Conservation (phyloP, 768 basidiomycete genomes). For the Lactifluus pinguis region DNA sequence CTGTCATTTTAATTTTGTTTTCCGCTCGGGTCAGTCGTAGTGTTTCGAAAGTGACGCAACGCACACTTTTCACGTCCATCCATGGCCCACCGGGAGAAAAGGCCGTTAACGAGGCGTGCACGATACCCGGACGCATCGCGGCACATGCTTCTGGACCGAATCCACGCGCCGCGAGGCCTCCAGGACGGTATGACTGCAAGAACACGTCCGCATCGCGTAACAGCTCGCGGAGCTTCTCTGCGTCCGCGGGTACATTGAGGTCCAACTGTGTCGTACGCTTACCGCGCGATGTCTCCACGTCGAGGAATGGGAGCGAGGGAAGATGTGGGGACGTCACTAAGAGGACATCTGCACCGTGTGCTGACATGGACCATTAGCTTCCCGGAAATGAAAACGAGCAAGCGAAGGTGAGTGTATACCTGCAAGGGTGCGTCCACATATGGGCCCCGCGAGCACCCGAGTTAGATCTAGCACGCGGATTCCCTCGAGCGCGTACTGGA, state of each 20-base stretch:
- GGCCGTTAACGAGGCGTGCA: conserved; percentile 45
- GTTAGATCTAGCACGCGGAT: conserved; percentile 51
- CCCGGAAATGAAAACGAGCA: too few species aligned
- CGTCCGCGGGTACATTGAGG: conserved; percentile 29
- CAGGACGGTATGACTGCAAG: conserved; percentile 52
- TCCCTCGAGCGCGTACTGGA: conserved; percentile 34
- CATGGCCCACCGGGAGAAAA: conserved; percentile 54
- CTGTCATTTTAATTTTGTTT: conserved; percentile 24
- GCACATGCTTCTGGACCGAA: conserved; percentile 38
- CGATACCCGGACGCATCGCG: conserved; percentile 34
- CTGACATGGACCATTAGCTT: conserved; percentile 22
- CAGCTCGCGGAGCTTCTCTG: conserved; percentile 29
- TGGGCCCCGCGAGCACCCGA: conserved; percentile 49
- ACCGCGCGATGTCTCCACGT: conserved; percentile 51
- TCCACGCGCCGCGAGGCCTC: conserved; percentile 38
- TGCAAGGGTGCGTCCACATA: conserved; percentile 48
- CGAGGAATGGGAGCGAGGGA: conserved; percentile 41
- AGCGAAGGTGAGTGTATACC: conserved; percentile 27
- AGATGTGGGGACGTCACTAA: conserved; percentile 46
- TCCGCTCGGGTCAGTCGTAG: background rate
- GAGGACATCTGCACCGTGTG: conserved; percentile 50
- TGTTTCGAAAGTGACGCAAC: conserved; percentile 4
- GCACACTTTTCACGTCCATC: conserved; percentile 43
- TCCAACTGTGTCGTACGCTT: conserved; percentile 58
- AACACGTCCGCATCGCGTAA: conserved; percentile 44